phyloP scores from a whole-genome alignment of 257 asterid genomes.

The Coffea canephora region DNA sequence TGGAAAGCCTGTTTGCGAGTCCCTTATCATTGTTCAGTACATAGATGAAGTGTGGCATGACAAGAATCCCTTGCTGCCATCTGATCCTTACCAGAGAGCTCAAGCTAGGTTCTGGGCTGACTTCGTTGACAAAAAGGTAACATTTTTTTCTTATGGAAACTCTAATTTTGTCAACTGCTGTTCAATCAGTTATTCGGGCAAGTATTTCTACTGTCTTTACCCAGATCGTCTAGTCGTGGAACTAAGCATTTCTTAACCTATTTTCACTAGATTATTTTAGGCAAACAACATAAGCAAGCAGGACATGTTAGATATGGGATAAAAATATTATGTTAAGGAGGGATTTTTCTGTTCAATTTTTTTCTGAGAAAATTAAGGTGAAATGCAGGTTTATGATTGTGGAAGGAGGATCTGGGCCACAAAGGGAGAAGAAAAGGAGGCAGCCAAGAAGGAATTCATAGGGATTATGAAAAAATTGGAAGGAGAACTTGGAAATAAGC shows the following conservation, averaged over 20 bases:
- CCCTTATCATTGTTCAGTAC: constrained; percentile 48
- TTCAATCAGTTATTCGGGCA: background rate
- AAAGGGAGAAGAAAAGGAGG: constrained; percentile 53
- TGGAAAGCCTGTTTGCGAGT: constrained; percentile 58
- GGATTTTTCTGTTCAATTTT: background rate
- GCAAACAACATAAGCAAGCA: no score
- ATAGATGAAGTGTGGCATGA: constrained; percentile 52
- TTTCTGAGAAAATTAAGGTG: background rate
- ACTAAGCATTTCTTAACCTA: no score
- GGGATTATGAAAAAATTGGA: no score
- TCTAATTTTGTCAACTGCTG: background rate
- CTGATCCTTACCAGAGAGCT: constrained; percentile 17
- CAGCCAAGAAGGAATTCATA: constrained; percentile 24
- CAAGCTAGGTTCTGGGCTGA: constrained; percentile 17
- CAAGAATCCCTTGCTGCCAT: constrained; percentile 6
- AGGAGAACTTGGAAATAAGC: no score
- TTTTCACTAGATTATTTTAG: no score
- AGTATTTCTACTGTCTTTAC: no score
- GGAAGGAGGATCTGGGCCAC: constrained; percentile 46
- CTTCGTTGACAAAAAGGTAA: constrained; percentile 17
- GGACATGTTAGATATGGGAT: no score
- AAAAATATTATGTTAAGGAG: background rate
- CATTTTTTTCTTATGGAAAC: no score
- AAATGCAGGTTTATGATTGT: constrained; percentile 21
- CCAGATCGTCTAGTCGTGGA: no score